Conservation (phyloP, 192 early-diverging fungal species). For the Backusella mclennaniae region DNA sequence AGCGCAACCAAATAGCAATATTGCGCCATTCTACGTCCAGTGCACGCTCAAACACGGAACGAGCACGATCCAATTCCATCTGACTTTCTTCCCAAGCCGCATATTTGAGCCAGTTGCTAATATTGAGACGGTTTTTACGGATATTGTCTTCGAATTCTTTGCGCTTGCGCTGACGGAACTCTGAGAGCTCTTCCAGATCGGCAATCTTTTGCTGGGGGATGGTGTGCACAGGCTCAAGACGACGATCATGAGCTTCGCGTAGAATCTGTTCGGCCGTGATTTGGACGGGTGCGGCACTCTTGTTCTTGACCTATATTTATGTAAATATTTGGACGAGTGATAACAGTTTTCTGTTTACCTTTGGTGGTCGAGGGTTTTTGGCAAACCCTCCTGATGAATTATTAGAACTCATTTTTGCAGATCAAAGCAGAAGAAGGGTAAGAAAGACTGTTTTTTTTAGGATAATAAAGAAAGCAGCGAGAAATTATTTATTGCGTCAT, state of each 20-base stretch:
- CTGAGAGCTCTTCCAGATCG: conserved; percentile 90
- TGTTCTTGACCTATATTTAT: conserved; percentile 88
- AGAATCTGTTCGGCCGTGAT: conserved; percentile 99
- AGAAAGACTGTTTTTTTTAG: neutral
- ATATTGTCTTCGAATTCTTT: conserved; percentile 95
- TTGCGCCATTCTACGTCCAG: conserved; percentile 88
- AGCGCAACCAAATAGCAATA: conserved; percentile 85
- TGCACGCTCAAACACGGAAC: conserved; percentile 91
- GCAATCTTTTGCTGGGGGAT: conserved; percentile 86
- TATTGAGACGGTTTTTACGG: conserved; percentile 78
- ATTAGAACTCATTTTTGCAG: conserved; percentile 10
- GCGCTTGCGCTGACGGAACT: conserved; percentile 86
- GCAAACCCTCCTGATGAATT: conserved; percentile 26
- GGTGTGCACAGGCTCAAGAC: conserved; percentile 58
- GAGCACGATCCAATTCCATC: conserved; percentile 79
- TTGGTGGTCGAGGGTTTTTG: conserved; percentile 38
- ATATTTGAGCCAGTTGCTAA: conserved; percentile 94
- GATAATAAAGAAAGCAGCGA: neutral
- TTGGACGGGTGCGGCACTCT: conserved; percentile 95
- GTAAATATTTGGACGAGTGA: neutral
- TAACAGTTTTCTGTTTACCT: conserved; percentile 13
- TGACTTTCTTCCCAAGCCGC: conserved; percentile 95
- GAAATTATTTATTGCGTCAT: neutral
- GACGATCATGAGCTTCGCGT: conserved; percentile 87
- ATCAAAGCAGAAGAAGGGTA: neutral